These are phyloP conservation scores for Mycena epipterygia DNA, from an alignment of 768 basidiomycete genomes.

Conservation along the genomic window DNA sequence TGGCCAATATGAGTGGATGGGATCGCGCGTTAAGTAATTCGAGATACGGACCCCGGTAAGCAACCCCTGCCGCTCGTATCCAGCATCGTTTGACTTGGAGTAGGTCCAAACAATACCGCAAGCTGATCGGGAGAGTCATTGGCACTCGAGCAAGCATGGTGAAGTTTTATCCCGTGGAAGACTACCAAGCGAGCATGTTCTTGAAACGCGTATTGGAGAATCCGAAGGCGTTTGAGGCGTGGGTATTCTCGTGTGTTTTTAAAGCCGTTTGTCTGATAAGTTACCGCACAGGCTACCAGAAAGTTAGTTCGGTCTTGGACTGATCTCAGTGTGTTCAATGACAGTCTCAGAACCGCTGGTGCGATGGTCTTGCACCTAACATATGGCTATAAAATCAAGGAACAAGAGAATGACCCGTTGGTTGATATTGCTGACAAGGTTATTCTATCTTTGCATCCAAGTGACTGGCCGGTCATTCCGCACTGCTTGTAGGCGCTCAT, in stretches of 20 bases:
- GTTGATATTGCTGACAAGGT: constrained; percentile 51
- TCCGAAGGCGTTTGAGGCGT: constrained; percentile 41
- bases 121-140: constrained; percentile 56
- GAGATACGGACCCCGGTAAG: constrained; percentile 10
- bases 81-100: not conserved
- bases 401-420: constrained; percentile 52
- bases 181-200: constrained; percentile 55
- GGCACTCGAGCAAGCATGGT: constrained; percentile 53
- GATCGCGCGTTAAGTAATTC: constrained; percentile 20
- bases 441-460: not conserved
- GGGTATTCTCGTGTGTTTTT: not conserved
- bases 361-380: constrained; percentile 60
- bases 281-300: constrained; percentile 45
- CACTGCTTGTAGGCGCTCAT: constrained; percentile 46
- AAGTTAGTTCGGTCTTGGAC: constrained; percentile 27
- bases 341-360: constrained; percentile 52
- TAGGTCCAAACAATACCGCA: constrained; percentile 42
- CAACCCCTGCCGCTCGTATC: not conserved
- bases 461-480: not conserved
- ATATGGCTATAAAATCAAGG: constrained; percentile 57
- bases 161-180: constrained; percentile 54
- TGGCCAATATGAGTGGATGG: constrained; percentile 45
- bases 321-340: not conserved
- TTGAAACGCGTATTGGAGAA: constrained; percentile 51
- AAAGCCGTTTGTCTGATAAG: constrained; percentile 45